A percentile compares a stretch with the other conserved stretches of the same genome.
Conservation (phyloP, 129 eudicot species). For the Saussurea involucrata region DNA sequence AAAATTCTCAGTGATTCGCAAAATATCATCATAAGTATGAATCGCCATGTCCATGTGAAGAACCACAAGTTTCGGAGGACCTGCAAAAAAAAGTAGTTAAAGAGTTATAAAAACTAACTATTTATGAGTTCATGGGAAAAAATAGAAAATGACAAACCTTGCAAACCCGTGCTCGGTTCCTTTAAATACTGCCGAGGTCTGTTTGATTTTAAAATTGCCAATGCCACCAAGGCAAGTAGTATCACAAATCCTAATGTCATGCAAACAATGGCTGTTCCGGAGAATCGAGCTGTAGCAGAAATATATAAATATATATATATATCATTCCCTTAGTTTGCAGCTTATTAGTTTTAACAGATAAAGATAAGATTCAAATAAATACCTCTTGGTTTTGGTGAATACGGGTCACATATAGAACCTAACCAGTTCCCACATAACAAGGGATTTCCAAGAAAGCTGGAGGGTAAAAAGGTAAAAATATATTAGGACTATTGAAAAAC, state of each 20-base stretch:
- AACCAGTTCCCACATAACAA: conserved; percentile 77
- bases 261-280: conserved; percentile 59
- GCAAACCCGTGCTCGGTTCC: conserved; percentile 38
- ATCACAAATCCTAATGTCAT: conserved; percentile 55
- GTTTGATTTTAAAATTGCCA: conserved; percentile 57
- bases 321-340: not conserved
- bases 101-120: not conserved
- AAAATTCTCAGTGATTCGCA: conserved; percentile 75
- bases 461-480: not conserved
- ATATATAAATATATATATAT: not conserved
- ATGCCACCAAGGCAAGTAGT: conserved; percentile 49
- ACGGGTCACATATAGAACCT: conserved; percentile 76
- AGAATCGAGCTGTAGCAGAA: conserved; percentile 46
- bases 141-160: conserved; percentile 34
- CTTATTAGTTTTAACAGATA: not conserved
- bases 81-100: conserved; percentile 20
- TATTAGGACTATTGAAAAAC: not conserved
- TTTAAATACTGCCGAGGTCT: conserved; percentile 36
- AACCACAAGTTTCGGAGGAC: conserved; percentile 68
- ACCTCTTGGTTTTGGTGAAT: conserved; percentile 58
- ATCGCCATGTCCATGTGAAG: conserved; percentile 89
- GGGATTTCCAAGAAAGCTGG: conserved; percentile 82
- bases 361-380: not conserved
- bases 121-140: not conserved
- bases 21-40: conserved; percentile 78